Percentiles rank a stretch among this genome's conserved stretches.
phyloP scores from a whole-genome alignment of 2,329 filamentous ascomycete genomes.

The Venturiaceae sp. region DNA sequence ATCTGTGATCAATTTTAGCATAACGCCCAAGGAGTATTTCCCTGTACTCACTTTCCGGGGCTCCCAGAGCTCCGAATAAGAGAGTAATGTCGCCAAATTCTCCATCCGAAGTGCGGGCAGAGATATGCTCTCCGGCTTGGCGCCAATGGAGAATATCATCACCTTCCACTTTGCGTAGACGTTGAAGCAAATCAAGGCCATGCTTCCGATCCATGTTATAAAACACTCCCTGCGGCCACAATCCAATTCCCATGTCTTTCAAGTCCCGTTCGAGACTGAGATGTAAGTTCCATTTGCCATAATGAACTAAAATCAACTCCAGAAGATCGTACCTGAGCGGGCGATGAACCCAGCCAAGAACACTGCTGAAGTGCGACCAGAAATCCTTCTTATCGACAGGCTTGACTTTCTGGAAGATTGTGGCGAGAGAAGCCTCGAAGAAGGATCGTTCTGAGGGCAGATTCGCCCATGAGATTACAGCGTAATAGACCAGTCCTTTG shows the following conservation, averaged over 20 bases:
- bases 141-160: neutral
- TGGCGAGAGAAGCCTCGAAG: neutral
- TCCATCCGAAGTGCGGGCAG: too few relatives aligned
- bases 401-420: too few relatives aligned
- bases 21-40: neutral
- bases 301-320: neutral
- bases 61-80: neutral
- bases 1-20: neutral
- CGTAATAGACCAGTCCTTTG: neutral
- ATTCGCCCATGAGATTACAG: neutral
- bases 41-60: neutral
- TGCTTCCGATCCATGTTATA: conserved; percentile 10
- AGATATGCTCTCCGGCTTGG: too few relatives aligned
- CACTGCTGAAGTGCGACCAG: neutral
- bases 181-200: conserved; percentile 15
- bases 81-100: neutral
- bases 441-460: neutral
- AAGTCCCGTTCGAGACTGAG: conserved; percentile 15
- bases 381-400: neutral
- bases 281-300: conserved; percentile 9
- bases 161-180: conserved; percentile 14
- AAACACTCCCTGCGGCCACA: conserved; percentile 9
- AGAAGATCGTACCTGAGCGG: neutral
- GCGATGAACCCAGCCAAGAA: neutral
- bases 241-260: conserved; percentile 6